Evolutionary conservation across 805 yeast genomes (phyloP), one percentile per base, ranked within the genome.

Genomic region (Starmerella geochares): DNA sequence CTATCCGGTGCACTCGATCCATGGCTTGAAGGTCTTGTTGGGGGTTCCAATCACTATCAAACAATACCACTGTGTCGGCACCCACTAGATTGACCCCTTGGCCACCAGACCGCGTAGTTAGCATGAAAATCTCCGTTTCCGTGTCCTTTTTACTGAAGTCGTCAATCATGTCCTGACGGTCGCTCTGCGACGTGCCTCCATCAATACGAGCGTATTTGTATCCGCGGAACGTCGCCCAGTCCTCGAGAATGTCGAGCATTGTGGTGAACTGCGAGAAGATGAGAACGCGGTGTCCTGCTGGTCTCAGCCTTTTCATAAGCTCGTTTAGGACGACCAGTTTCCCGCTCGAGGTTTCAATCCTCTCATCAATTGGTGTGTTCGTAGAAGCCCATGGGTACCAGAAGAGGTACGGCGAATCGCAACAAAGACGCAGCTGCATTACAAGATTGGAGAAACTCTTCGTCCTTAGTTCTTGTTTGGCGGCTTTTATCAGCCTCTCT

Each of bases 31-130:
- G 69, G 66, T 90, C 97, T 54, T 86, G 94, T 62, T 90, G 96
- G 0, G 97, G 98, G 60, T 90, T 90, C 95, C 96, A 90, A 62
- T 90, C 98, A 50, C 86, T 83, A 61, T 90, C 98, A 62, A 86
- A 87, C 10, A 90, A 60, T 3, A 90, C 77, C 1, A 92, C 97
- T 1, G 94, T 81, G 56, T 92, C 96, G 0, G 97, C 95, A 0
- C 82, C 79, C 0, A 81, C 77, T 49, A 90, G 70, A 61, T 90
- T 90, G 38, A 90, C 78, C 4, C 98, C 98, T 28, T 90, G 73
- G 0, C 97, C 97, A 9, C 96, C 98, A 0, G 97, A 90, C 54
- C 97, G 72, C 0, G 98, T 92, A 13, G 94, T 83, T 13, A 92
- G 70, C 46, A 92, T 65, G 56, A 90, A 90, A 1, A 87, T 72